Evolutionary conservation across 2,329 filamentous ascomycete species (phyloP).

Genomic region (Penicillium hesseltinei): DNA sequence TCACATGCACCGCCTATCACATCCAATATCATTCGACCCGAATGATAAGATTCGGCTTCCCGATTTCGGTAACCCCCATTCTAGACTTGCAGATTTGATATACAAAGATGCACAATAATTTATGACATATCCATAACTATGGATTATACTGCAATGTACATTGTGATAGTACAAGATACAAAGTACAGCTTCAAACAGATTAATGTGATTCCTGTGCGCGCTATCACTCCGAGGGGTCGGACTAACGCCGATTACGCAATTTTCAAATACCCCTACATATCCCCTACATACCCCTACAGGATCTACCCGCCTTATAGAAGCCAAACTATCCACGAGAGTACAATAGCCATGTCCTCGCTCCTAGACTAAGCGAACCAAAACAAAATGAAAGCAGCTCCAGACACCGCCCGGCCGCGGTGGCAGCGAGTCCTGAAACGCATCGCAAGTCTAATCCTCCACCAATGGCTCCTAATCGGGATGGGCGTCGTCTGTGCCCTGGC

Average conservation of each 20-base stretch:
- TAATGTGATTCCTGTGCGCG: constrained; percentile 1
- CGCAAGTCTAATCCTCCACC: constrained; percentile 44
- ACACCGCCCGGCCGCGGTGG: not conserved
- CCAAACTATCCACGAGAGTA: not conserved
- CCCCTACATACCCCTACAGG: not conserved
- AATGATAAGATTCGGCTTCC: constrained; percentile 13
- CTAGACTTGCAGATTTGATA: not conserved
- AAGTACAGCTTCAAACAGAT: not conserved
- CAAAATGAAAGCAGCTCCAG: not conserved
- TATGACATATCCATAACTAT: not conserved
- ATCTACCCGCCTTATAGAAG: not conserved
- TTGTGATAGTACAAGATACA: not conserved
- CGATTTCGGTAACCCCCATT: constrained; percentile 14
- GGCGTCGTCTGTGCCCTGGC: constrained; percentile 54
- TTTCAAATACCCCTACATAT: not conserved
- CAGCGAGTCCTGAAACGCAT: constrained; percentile 19
- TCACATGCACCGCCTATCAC: not conserved
- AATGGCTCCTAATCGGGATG: constrained; percentile 66
- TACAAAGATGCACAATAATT: not conserved
- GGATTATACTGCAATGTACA: not conserved
- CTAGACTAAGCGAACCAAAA: not conserved
- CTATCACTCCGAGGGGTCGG: constrained; percentile 15
- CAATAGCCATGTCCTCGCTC: not conserved
- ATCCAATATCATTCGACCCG: not conserved
- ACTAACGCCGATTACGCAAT: constrained; percentile 19